Evolutionary conservation across 768 basidiomycete genomes (phyloP).

Genomic region (Collybiopsis confluens): DNA sequence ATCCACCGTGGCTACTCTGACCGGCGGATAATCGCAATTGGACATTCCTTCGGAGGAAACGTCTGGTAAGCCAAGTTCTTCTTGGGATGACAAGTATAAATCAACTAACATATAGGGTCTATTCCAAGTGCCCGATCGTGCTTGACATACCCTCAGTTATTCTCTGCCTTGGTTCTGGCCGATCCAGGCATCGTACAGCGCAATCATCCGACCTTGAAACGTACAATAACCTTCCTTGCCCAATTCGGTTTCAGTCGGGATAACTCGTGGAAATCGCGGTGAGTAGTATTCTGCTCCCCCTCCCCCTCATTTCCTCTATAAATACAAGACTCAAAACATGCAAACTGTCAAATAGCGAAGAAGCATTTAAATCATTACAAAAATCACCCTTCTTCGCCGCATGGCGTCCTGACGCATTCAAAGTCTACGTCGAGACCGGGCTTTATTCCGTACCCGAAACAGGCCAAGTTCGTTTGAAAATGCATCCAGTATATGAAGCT

Average conservation of each 20-base stretch:
- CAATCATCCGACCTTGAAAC: slow-evolving; percentile 17
- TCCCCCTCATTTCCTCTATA: background rate
- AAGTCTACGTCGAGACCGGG: slow-evolving; percentile 59
- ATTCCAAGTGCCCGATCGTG: slow-evolving; percentile 62
- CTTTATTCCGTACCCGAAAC: slow-evolving; percentile 31
- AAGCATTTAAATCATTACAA: slow-evolving; percentile 46
- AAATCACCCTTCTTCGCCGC: slow-evolving; percentile 60
- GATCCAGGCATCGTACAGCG: slow-evolving; percentile 65
- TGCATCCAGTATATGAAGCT: slow-evolving; percentile 61
- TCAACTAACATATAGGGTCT: background rate
- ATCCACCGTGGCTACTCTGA: slow-evolving; percentile 41
- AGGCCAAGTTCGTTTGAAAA: slow-evolving; percentile 54
- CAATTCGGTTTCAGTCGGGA: slow-evolving; percentile 53
- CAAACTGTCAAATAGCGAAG: slow-evolving; percentile 42
- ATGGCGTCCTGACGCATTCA: slow-evolving; percentile 66
- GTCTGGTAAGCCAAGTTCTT: slow-evolving; percentile 49
- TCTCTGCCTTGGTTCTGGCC: slow-evolving; percentile 66
- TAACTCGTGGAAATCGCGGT: slow-evolving; percentile 43
- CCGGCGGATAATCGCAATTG: slow-evolving; percentile 61
- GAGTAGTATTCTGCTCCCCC: too few relatives aligned
- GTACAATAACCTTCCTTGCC: slow-evolving; percentile 21
- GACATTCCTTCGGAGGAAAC: slow-evolving; percentile 87
- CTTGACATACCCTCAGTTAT: slow-evolving; percentile 56
- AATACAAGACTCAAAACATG: background rate
- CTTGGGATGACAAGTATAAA: too few relatives aligned